Conservation (phyloP, 2,329 filamentous ascomycete genomes). For the Fusarium transvaalense region DNA sequence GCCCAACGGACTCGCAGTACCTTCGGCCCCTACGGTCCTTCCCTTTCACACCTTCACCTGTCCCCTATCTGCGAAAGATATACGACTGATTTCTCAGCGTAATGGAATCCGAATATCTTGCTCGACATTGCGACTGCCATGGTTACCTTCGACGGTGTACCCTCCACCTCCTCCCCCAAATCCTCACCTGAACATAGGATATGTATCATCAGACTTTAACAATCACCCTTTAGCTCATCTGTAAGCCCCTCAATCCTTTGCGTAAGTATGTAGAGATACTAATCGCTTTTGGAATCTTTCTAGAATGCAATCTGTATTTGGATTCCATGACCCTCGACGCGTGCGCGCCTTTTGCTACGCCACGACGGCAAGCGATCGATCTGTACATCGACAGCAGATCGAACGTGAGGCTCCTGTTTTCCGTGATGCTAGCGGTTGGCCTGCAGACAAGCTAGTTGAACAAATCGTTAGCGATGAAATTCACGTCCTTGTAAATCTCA, state of each 20-base stretch:
- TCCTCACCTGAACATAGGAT: slow-evolving; percentile 90
- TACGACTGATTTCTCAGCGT: slow-evolving; percentile 92
- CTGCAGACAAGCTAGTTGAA: slow-evolving; percentile 83
- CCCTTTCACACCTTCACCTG: slow-evolving; percentile 99
- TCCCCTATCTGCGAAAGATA: slow-evolving; percentile 89
- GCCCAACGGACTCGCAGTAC: slow-evolving; percentile 79
- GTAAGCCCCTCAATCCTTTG: slow-evolving; percentile 56
- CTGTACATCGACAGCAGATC: slow-evolving; percentile 90
- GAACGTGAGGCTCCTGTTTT: slow-evolving; percentile 93
- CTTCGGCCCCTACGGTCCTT: slow-evolving; percentile 90
- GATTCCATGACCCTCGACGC: slow-evolving; percentile 79
- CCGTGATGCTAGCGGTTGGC: slow-evolving; percentile 87
- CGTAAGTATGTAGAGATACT: slow-evolving; percentile 3
- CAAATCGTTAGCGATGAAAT: slow-evolving; percentile 91
- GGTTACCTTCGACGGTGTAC: slow-evolving; percentile 85
- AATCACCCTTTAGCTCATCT: slow-evolving; percentile 96
- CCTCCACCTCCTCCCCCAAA: slow-evolving; percentile 85
- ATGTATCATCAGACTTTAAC: slow-evolving; percentile 98
- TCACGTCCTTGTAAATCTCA: slow-evolving; percentile 96
- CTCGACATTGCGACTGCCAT: slow-evolving; percentile 86
- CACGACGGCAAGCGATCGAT: slow-evolving; percentile 91
- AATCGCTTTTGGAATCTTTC: not conserved
- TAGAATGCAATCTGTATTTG: slow-evolving; percentile 97
- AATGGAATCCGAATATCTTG: slow-evolving; percentile 94
- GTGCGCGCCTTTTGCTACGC: slow-evolving; percentile 95